These are phyloP conservation scores for Kodamaea laetipori DNA, from an alignment of 805 yeast species.

Conservation along the genomic window DNA sequence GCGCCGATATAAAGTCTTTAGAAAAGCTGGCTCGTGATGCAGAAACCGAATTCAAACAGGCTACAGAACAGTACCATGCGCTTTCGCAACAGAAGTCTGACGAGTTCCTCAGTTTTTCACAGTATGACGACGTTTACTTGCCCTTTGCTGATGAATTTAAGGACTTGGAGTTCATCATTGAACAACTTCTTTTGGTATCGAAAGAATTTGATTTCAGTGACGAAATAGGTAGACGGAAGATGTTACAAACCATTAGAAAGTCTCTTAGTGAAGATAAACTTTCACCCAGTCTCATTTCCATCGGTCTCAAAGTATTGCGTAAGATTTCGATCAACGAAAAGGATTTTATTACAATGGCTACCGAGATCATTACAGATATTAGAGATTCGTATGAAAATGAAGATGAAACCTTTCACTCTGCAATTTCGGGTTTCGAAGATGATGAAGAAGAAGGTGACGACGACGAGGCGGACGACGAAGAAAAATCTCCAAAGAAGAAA, in stretches of 20 bases:
- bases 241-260: slow-evolving; percentile 52
- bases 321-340: slow-evolving; percentile 75
- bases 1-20: slow-evolving; percentile 11
- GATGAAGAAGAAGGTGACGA: slow-evolving; percentile 23
- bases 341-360: slow-evolving; percentile 80
- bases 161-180: slow-evolving; percentile 71
- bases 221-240: slow-evolving; percentile 83
- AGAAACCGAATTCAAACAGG: slow-evolving; percentile 15
- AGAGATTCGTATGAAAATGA: slow-evolving; percentile 63
- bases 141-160: slow-evolving; percentile 47
- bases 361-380: slow-evolving; percentile 85
- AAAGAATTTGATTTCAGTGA: slow-evolving; percentile 82
- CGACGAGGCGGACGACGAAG: slow-evolving; percentile 41
- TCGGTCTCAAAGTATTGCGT: slow-evolving; percentile 64
- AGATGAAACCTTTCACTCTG: slow-evolving; percentile 29
- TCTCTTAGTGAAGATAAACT: slow-evolving; percentile 60
- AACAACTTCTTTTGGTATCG: slow-evolving; percentile 69
- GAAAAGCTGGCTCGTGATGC: slow-evolving; percentile 12
- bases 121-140: slow-evolving; percentile 25
- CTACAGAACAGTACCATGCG: slow-evolving; percentile 14
- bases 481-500: slow-evolving; percentile 19
- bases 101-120: slow-evolving; percentile 12
- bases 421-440: slow-evolving; percentile 24
- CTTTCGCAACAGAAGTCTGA: slow-evolving; percentile 15
- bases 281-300: slow-evolving; percentile 53